A percentile compares a stretch with the other conserved stretches of the same genome.
These are phyloP conservation scores for Gossypium raimondii DNA, from an alignment of 345 rosid species.

Conservation along the genomic window DNA sequence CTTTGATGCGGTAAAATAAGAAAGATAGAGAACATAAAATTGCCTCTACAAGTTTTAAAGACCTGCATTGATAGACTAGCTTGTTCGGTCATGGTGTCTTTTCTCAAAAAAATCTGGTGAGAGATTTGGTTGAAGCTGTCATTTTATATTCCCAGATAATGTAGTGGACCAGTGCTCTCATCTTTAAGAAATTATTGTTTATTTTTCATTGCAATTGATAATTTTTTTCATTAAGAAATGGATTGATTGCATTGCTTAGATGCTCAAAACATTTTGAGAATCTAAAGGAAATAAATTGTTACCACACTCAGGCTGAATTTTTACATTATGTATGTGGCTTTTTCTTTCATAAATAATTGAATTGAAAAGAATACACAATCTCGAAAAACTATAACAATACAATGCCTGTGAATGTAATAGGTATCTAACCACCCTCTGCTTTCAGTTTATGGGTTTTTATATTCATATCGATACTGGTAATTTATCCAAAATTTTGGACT, in stretches of 20 bases:
- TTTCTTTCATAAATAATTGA: not conserved
- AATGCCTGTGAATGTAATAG: not conserved
- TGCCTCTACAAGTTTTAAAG: not conserved
- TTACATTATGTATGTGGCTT: not conserved
- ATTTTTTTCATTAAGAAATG: not conserved
- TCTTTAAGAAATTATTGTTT: not conserved
- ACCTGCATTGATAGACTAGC: not conserved
- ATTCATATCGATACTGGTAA: not conserved
- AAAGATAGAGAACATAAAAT: no score
- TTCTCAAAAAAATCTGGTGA: not conserved
- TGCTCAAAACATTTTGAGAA: not conserved
- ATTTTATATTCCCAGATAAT: not conserved
- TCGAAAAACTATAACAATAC: not conserved
- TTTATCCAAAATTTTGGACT: not conserved
- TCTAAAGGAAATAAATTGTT: not conserved
- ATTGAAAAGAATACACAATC: not conserved
- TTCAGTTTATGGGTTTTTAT: no score
- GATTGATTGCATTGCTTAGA: not conserved
- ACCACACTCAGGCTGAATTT: not conserved
- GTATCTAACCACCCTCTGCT: not conserved
- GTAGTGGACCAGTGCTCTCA: not conserved
- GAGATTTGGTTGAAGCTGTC: not conserved
- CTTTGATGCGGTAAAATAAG: conserved; percentile 44
- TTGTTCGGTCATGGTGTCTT: not conserved
- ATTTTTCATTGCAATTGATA: not conserved